Evolutionary conservation across 169 alveolate species (phyloP).

Genomic region (Plasmodium coatneyi): DNA sequence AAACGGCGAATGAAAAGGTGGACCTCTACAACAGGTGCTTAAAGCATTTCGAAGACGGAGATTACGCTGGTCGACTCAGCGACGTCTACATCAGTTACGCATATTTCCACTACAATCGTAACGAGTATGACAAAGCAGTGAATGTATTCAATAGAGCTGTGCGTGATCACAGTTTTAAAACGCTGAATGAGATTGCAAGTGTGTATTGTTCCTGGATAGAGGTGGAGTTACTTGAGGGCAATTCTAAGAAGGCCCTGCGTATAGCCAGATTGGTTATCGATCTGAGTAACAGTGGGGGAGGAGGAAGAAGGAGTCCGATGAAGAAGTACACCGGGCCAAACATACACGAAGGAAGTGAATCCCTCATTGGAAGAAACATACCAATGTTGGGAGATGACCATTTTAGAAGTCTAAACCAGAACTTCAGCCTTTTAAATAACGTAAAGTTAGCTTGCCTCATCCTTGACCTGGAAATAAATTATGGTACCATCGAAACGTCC

Average conservation of each 20-base stretch:
- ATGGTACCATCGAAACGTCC: constrained; percentile 53
- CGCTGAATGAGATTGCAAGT: constrained; percentile 30
- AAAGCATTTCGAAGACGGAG: constrained; percentile 23
- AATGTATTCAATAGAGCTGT: constrained; percentile 29
- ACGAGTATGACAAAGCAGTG: constrained; percentile 14
- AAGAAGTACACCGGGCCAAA: neutral
- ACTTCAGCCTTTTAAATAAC: constrained; percentile 21
- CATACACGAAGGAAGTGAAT: neutral
- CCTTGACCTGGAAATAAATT: constrained; percentile 67
- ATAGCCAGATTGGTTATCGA: constrained; percentile 41
- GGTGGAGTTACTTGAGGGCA: constrained; percentile 28
- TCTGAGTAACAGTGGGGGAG: neutral
- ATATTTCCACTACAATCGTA: constrained; percentile 27
- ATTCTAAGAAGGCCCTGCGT: constrained; percentile 46
- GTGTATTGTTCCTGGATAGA: constrained; percentile 69
- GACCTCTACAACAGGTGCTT: constrained; percentile 32
- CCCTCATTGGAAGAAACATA: neutral
- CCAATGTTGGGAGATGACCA: neutral
- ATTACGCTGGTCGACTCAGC: constrained; percentile 45
- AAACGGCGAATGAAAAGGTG: constrained; percentile 17
- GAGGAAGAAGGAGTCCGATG: neutral
- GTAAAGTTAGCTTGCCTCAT: constrained; percentile 38
- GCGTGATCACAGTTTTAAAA: constrained; percentile 10
- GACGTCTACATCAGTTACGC: constrained; percentile 69
- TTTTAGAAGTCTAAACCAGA: neutral